These are phyloP conservation scores for Periconia sp. DNA, from an alignment of 2,329 filamentous ascomycete species.

Conservation along the genomic window DNA sequence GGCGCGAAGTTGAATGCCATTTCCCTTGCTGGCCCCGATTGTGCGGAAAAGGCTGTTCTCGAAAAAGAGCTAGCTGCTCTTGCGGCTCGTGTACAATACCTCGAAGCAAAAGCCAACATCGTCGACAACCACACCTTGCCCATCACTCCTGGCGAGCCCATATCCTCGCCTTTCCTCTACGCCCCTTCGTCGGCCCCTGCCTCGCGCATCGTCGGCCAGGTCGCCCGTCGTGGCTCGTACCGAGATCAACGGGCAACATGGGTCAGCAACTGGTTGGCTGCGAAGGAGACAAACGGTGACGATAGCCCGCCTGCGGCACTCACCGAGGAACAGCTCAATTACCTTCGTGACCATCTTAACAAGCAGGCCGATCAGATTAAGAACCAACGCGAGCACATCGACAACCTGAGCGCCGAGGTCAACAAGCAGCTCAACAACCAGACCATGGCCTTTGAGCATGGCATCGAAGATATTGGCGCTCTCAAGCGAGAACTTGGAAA, in stretches of 20 bases:
- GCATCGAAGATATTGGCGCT: slow-evolving; percentile 81
- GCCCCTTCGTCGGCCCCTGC: slow-evolving; percentile 55
- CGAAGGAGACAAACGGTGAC: slow-evolving; percentile 54
- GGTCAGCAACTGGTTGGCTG: slow-evolving; percentile 57
- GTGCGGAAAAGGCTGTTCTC: slow-evolving; percentile 73
- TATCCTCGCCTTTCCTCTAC: slow-evolving; percentile 56
- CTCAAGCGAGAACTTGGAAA: slow-evolving; percentile 94
- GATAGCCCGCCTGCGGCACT: slow-evolving; percentile 57
- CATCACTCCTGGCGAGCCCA: slow-evolving; percentile 76
- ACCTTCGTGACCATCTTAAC: slow-evolving; percentile 86
- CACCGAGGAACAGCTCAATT: slow-evolving; percentile 80
- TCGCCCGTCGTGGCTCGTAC: slow-evolving; percentile 33
- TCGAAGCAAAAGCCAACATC: slow-evolving; percentile 75
- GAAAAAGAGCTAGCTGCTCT: slow-evolving; percentile 83
- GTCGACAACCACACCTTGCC: slow-evolving; percentile 64
- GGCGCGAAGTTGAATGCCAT: slow-evolving; percentile 57
- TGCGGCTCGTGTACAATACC: slow-evolving; percentile 72
- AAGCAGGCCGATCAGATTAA: slow-evolving; percentile 91
- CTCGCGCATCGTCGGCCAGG: slow-evolving; percentile 36
- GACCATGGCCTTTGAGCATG: slow-evolving; percentile 76
- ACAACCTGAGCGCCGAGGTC: slow-evolving; percentile 81
- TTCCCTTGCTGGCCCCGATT: slow-evolving; percentile 75
- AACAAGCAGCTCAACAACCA: slow-evolving; percentile 83
- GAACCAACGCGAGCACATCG: slow-evolving; percentile 82
- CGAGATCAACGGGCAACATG: slow-evolving; percentile 43